Base-by-base conservation (phyloP, 176 grass and related monocot species). In the Lolium perenne region DNA sequence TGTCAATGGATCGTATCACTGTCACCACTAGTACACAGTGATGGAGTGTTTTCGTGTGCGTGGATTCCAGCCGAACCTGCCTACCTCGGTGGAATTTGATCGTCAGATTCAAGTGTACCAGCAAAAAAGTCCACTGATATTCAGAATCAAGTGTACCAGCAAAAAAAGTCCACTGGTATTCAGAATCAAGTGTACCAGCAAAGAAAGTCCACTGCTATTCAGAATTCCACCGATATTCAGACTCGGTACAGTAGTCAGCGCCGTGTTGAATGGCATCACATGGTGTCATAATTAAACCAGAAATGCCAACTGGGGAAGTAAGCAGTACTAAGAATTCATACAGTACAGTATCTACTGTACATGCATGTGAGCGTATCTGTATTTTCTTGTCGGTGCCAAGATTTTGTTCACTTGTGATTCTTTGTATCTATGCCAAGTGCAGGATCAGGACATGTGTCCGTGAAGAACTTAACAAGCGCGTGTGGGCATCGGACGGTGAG, bases 221-320 rank as follows among this genome's bases (percentile, higher is more conserved):
- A 74, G 71, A 83, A 50, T 38, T 50, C 47, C 64, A 57, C 46
- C 21, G 46, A 16, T 23, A 53, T 41, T 38, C 38, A 8, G 67
- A 38, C 15, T 35, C 71, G 22, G 2, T 10, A 38, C 60, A 49
- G 2, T 8, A 57, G 74, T 76, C 75, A 80, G 76, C 26, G 56
- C 40, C 29, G 40, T 50, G 40, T 40, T 49, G 66, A 60, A 85
- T 67, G 40, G 48, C 20, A 0, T 26, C 78, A 89, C 84, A 80
- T 83, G 84, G 80, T 66, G 60, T 16, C 45, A 48, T 55, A 79
- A 79, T 41, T 91, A 83, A 74, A 83, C 84, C 10, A 83, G 74
- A 87, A 79, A 71, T 73, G 57, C 15, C 80, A 75, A 13, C 57
- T 66, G 74, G 35, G 74, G 49, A 68, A 4, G 38, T 29, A 40